Base-by-base conservation (phyloP, 129 eudicot genomes). In the Cynara cardunculus region DNA sequence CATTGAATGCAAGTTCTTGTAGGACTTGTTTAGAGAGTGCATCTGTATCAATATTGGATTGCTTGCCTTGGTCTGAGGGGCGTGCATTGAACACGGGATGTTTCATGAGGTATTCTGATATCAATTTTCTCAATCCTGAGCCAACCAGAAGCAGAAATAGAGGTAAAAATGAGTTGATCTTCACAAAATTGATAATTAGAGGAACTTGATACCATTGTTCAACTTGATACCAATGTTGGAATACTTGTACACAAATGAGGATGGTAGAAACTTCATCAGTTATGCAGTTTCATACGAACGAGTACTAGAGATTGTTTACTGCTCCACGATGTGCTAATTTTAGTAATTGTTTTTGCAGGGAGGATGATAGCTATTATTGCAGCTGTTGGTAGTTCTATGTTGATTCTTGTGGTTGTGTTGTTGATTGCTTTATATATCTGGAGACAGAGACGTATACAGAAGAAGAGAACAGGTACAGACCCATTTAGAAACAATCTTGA, bases 101-200 rank as follows among this genome's bases (percentile, higher is more conserved):
- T 86, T 92, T 90, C 75, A 72, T 92, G 87, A 91, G 97, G 89
- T 93, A 91, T 77, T 93, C 98, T 2, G 92, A 89, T 79, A 84
- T 73, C 1, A 26, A 91, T 78, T 93, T 93, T 80, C 90, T 93
- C 80, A 93, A 91, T 87, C 83, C 94, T 3, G 78, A 27, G 26
- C 84, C 89, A 12, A 34, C 78, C 69, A 78, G 79, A 72, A 81
- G 91, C 68, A 81, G 25, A 64, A 88, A 89, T 39, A 84, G 83
- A 85, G 95, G 97, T 94, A 77, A 34, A 0, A 21, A 69, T 18
- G 72, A 53, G 68, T 71, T 74, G 11, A 41, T 71, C 25, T 74
- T 67, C 31, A 44, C 27, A 67, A 74, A 56, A 30, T 32, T 39
- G 37, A 71, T 73, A 61, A 76, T 34, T 49, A 22, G n/a, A 73